Evolutionary conservation across 192 early-diverging fungal genomes (phyloP).

Genomic region (Entomortierella lignicola): DNA sequence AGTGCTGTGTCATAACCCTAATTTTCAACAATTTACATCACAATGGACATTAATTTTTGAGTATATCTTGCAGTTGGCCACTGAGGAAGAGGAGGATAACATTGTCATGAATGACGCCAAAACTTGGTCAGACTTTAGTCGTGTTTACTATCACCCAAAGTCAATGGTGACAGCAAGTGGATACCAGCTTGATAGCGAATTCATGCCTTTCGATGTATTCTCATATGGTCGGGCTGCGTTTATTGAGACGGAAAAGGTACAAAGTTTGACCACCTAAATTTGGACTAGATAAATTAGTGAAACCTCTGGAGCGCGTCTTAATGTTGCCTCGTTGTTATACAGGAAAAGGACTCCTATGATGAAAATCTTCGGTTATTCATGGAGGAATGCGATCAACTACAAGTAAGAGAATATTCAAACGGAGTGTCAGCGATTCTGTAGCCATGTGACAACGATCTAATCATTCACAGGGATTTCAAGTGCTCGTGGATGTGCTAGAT

Average conservation of each 20-base stretch:
- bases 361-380: slow-evolving; percentile 63
- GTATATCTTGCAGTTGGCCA: slow-evolving; percentile 18
- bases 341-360: slow-evolving; percentile 65
- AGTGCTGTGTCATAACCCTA: neutral
- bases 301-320: too few relatives aligned
- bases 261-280: too few relatives aligned
- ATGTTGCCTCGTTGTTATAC: neutral
- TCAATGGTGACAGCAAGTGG: slow-evolving; percentile 56
- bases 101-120: slow-evolving; percentile 64
- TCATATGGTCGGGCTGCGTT: slow-evolving; percentile 61
- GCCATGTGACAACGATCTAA: neutral
- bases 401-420: slow-evolving; percentile 27
- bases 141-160: slow-evolving; percentile 79
- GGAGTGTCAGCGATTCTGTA: neutral
- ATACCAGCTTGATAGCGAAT: slow-evolving; percentile 58
- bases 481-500: slow-evolving; percentile 68
- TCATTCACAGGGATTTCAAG: slow-evolving; percentile 74
- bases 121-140: slow-evolving; percentile 88
- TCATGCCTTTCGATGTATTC: slow-evolving; percentile 66
- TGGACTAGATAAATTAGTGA: neutral
- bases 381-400: slow-evolving; percentile 69
- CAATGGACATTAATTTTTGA: neutral
- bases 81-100: slow-evolving; percentile 53
- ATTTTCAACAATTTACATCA: too few relatives aligned
- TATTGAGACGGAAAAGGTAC: slow-evolving; percentile 61